Base-by-base conservation (phyloP, 2,329 filamentous ascomycete genomes). In the Arthroderma sp. region DNA sequence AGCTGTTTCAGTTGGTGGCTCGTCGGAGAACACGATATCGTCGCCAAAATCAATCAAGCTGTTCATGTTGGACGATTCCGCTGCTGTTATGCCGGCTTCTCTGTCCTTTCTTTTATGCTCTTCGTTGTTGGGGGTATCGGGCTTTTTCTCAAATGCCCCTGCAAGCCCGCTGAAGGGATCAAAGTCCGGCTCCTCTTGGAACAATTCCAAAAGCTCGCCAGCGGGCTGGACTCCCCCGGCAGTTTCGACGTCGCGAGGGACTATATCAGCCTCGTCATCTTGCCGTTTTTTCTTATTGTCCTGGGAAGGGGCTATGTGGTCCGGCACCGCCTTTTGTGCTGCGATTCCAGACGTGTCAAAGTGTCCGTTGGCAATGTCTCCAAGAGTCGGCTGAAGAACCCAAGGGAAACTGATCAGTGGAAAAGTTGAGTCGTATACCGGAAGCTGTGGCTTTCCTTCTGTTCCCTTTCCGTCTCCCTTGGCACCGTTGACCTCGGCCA, bases 381-480 rank as follows among this genome's bases (percentile, higher is more conserved):
- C 80, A 3, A 94, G 69, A 48, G 86, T 75, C 38, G 74, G 72
- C 8, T 79, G 72, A 51, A 96, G 94, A 1, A 96, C 68, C 91
- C 91, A 98, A 0, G 91, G 89, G 54, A 95, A 96, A 48, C 82
- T 91, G 54, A 95, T 91, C 6, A 96, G 68, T 0, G 91, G 89
- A 71, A 87, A 82, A 6, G 30, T 28, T 5, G 30, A 32, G 10
- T 37, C 33, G 15, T 22, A 22, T 22, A 22, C 15, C 15, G 2
- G 15, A 22, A 22, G 15, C 5, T 31, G n/a, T 9, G 31, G 31
- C 2, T 68, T 65, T 6, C 49, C 29, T 51, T 52, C 28, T 48
- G 29, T 34, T 36, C 49, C 3, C 47, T 51, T 22, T 47, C 34
- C 27, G 42, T 48, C 28, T 47, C 45, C 6, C 47, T 39, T 4